Percentiles rank a stretch among this genome's conserved stretches.
Evolutionary conservation across 2,329 filamentous ascomycete genomes (phyloP).

Genomic region (Raffaelea albimanens): DNA sequence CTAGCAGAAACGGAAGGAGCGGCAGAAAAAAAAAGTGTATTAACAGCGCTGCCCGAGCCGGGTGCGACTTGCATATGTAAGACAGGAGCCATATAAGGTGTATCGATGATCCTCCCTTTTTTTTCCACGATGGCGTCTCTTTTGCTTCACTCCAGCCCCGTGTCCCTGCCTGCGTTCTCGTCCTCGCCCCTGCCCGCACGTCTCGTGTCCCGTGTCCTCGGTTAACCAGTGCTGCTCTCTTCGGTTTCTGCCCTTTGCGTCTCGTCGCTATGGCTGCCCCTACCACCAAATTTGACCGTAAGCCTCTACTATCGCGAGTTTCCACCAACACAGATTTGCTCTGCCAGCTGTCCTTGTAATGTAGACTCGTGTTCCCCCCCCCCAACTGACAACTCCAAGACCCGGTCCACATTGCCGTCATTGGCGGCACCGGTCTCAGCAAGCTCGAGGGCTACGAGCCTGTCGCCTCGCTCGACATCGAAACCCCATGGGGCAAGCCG

Average conservation of each 20-base stretch:
- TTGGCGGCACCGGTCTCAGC: constrained; percentile 87
- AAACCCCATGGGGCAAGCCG: constrained; percentile 83
- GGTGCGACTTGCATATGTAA: too few relatives aligned
- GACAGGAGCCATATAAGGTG: too few relatives aligned
- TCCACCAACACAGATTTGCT: too few relatives aligned
- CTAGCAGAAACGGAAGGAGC: too few relatives aligned
- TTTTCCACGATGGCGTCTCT: background rate
- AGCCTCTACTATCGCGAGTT: background rate
- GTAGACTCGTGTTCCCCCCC: background rate
- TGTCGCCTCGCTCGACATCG: constrained; percentile 65
- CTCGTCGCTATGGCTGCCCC: constrained; percentile 7
- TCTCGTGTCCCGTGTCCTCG: too few relatives aligned
- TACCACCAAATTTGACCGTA: constrained; percentile 13
- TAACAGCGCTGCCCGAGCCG: too few relatives aligned
- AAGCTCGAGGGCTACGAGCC: constrained; percentile 80
- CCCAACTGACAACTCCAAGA: constrained; percentile 27
- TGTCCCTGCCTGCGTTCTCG: background rate
- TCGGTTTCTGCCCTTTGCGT: too few relatives aligned
- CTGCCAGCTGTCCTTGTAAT: background rate
- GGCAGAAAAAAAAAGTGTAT: too few relatives aligned
- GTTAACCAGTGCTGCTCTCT: too few relatives aligned
- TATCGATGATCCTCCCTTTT: too few relatives aligned
- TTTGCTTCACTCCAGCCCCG: background rate
- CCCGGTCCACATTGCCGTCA: constrained; percentile 75
- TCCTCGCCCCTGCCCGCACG: background rate